These are phyloP conservation scores for Ophiorrhiza pumila DNA, from an alignment of 257 asterid genomes.

Conservation along the genomic window DNA sequence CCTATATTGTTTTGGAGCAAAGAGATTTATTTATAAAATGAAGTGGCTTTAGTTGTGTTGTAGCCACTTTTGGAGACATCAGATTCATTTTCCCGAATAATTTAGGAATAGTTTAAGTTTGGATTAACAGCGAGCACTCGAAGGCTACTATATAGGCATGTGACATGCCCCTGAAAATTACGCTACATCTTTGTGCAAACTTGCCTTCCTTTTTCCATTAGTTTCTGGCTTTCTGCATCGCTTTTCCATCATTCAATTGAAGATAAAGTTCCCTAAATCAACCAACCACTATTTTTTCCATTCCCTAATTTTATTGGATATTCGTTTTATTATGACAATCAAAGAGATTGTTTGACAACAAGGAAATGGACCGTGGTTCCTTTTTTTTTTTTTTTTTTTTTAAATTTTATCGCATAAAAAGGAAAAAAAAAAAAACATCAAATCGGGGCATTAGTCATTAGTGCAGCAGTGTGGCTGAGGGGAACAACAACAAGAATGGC, in stretches of 20 bases:
- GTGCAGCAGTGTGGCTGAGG: not conserved
- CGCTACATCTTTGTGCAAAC: constrained; percentile 3
- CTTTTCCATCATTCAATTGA: not conserved
- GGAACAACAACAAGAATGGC: constrained; percentile 11
- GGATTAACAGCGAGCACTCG: not conserved
- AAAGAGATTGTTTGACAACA: no score
- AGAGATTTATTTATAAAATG: constrained; percentile 29
- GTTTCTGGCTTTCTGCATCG: not conserved
- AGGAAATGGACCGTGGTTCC: no score
- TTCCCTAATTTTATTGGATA: no score
- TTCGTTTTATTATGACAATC: no score
- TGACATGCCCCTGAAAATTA: constrained; percentile 23
- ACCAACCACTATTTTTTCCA: not conserved
- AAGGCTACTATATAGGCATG: constrained; percentile 30
- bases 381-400: not conserved
- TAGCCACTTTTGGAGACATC: constrained; percentile 35
- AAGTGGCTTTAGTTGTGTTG: constrained; percentile 39
- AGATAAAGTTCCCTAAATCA: not conserved
- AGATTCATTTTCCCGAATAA: constrained; percentile 20
- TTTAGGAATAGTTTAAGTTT: constrained; percentile 16
- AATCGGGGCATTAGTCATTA: constrained; percentile 1
- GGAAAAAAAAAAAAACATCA: not conserved
- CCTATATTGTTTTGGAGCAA: constrained; percentile 11
- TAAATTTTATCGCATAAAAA: not conserved
- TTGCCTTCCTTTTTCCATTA: not conserved